Percentiles rank a stretch among this genome's conserved stretches.
Evolutionary conservation across 2,329 filamentous ascomycete genomes (phyloP).

Genomic region (Elsinoe perseae): DNA sequence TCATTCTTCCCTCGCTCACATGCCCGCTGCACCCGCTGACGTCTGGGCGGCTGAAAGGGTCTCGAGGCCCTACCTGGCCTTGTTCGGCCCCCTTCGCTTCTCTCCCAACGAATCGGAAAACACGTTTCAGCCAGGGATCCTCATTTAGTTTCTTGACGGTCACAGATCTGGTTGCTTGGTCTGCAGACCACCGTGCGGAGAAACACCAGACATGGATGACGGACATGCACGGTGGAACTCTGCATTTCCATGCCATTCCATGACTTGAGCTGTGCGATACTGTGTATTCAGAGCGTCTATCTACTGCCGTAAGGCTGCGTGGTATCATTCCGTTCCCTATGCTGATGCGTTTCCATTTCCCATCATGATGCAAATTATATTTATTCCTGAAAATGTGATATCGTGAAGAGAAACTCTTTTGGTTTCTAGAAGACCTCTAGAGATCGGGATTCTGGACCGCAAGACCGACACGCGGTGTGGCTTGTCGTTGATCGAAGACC

Average conservation of each 20-base stretch:
- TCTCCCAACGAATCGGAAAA: slow-evolving; percentile 2
- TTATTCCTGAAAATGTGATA: slow-evolving; percentile 4
- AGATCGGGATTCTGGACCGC: neutral
- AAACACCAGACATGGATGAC: neutral
- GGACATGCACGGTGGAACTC: neutral
- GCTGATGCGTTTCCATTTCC: neutral
- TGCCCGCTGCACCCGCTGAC: neutral
- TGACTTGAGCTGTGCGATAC: neutral
- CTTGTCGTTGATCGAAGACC: slow-evolving; percentile 38
- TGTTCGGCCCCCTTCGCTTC: neutral
- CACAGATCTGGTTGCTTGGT: neutral
- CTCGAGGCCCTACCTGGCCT: neutral
- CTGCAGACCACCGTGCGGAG: neutral
- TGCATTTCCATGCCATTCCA: neutral
- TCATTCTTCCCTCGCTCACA: neutral
- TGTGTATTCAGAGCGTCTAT: neutral
- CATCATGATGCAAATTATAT: slow-evolving; percentile 6
- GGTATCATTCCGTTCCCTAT: neutral
- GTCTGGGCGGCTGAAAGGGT: neutral
- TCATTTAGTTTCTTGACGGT: neutral
- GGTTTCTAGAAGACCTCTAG: neutral
- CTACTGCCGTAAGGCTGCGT: neutral
- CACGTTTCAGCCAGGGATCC: neutral
- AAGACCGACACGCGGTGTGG: slow-evolving; percentile 3
- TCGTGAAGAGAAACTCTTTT: slow-evolving; percentile 5